Percentiles rank a stretch among this genome's conserved stretches.
Conservation (phyloP, 495 filamentous ascomycete genomes). For the Daldinia vernicosa region DNA sequence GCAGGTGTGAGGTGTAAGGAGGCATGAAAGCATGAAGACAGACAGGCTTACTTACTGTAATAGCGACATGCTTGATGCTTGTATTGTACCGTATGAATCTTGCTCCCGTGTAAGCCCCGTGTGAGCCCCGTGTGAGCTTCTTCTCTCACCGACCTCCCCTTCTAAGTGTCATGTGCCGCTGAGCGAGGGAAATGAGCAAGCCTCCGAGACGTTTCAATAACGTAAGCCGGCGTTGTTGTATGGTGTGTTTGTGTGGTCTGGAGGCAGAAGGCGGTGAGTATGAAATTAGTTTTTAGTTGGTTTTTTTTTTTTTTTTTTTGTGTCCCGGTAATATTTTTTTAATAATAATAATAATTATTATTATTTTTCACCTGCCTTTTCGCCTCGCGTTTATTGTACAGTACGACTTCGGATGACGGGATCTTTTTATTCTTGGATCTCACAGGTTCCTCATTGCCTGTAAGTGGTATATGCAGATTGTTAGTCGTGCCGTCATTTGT, state of each 20-base stretch:
- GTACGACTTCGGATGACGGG: constrained; percentile 15
- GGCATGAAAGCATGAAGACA: neutral
- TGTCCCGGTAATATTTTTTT: constrained; percentile 11
- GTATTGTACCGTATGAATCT: constrained; percentile 7
- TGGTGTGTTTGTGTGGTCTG: constrained; percentile 17
- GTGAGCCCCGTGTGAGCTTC: neutral
- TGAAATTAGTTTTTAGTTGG: neutral
- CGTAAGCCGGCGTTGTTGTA: constrained; percentile 28
- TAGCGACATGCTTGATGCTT: constrained; percentile 42
- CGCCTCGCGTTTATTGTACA: constrained; percentile 3
- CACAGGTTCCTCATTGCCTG: constrained; percentile 14
- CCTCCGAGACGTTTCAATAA: constrained; percentile 30
- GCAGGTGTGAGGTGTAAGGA: constrained; percentile 12
- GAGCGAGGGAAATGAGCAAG: constrained; percentile 5
- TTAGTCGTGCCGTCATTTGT: constrained; percentile 20
- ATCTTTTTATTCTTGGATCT: constrained; percentile 26
- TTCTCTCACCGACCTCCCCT: constrained; percentile 21
- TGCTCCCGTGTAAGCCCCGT: neutral
- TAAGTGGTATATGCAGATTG: constrained; percentile 2
- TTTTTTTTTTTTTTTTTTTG: neutral
- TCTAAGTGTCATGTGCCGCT: constrained; percentile 14
- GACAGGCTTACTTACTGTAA: constrained; percentile 38
- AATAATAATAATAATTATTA: constrained; percentile 7
- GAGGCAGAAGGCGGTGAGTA: constrained; percentile 33
- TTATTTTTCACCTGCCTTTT: constrained; percentile 3